Base-by-base conservation (phyloP, 108 stramenopile genomes). In the Skeletonema tropicum region DNA sequence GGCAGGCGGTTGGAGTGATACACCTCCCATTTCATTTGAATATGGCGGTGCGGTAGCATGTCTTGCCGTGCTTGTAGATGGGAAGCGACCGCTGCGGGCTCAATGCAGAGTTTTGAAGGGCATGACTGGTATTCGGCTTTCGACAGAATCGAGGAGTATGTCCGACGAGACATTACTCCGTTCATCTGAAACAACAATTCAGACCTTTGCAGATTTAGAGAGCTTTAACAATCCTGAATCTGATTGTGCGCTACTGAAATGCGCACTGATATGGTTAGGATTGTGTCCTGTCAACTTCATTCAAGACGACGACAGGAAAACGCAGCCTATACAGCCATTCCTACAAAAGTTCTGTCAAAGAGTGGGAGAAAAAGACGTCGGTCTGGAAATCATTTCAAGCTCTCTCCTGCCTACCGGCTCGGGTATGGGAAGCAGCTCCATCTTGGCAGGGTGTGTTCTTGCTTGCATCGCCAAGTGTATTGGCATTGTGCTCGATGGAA, bases 1-100 rank as follows among this genome's bases (percentile, higher is more conserved):
- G 6, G 88, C 86, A 9, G 96, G 96, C 13, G 96, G 92, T 0
- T 97, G 96, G 96, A 82, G 75, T 57, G 96, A 97, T 68, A 97
- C 96, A 14, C 93, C 96, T 33, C 96, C 96, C 6, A 81, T 97
- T 12, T 86, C 81, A 30, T 91, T 82, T 73, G 92, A 97, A 63
- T 77, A 75, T 70, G 92, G 93, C 15, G 89, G 92, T 31, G 76
- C 87, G 48, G 92, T 95, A 0, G 80, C 85, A 9, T 86, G 87
- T 45, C 70, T 92, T 30, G 93, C 92, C 12, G 92, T 93, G 2
- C 35, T 66, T 25, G 67, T 93, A 5, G 90, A 94, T 64, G 79
- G 69, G 7, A 57, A 74, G 25, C 76, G 75, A 19, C 92, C 93
- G 9, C 79, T 97, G 0, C 86, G 84, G n/a, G 87, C 88, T 68